phyloP scores from a whole-genome alignment of 2,329 filamentous ascomycete genomes.

The Paraphoma chrysanthemicola region DNA sequence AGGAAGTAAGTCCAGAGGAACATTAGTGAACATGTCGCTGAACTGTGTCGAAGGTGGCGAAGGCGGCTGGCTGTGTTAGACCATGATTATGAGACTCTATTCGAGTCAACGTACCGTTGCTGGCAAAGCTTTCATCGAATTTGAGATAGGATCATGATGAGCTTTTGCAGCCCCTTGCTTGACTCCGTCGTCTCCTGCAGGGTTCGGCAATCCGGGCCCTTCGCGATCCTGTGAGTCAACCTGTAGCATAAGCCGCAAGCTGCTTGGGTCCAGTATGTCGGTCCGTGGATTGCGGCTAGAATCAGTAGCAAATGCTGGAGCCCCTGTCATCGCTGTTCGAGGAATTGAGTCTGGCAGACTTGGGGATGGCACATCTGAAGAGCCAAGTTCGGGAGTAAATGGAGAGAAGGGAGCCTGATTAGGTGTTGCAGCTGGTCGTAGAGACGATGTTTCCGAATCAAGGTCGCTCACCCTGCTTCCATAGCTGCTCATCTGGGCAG shows the following conservation, averaged over 20 bases:
- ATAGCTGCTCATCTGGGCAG: slow-evolving; percentile 28
- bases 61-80: slow-evolving; percentile 17
- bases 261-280: no score
- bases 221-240: no score
- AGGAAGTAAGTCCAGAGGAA: slow-evolving; percentile 29
- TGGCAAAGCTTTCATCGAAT: slow-evolving; percentile 21
- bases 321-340: neutral
- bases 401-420: slow-evolving; percentile 23
- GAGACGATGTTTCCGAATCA: slow-evolving; percentile 37
- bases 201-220: no score
- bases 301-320: neutral
- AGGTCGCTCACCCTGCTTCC: slow-evolving; percentile 31
- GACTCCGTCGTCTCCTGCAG: no score
- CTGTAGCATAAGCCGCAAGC: no score
- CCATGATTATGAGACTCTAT: neutral
- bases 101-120: slow-evolving; percentile 29
- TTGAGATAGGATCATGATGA: no score
- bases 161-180: no score
- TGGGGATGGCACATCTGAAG: slow-evolving; percentile 26
- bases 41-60: slow-evolving; percentile 29
- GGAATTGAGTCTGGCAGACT: slow-evolving; percentile 11
- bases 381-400: slow-evolving; percentile 24
- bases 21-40: slow-evolving; percentile 32
- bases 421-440: slow-evolving; percentile 33
- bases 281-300: neutral